These are phyloP conservation scores for Amborella trichopoda DNA, from an alignment of 164 flowering plant species.

Conservation along the genomic window DNA sequence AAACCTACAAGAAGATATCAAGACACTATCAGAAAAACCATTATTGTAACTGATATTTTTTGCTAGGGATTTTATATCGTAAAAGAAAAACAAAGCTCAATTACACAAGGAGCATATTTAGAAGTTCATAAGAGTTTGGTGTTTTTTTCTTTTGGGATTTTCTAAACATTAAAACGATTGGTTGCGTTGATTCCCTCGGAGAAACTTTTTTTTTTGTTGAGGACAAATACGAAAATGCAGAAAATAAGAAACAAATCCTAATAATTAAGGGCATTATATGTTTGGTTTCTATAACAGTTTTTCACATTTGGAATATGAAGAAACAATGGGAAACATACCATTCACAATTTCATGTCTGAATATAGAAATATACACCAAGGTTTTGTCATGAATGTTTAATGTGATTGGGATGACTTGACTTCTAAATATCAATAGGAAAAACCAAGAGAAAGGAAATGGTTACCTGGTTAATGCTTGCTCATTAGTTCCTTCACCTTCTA, in stretches of 20 bases:
- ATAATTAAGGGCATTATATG: too few species aligned
- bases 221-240: too few species aligned
- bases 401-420: too few species aligned
- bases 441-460: not conserved
- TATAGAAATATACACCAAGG: too few species aligned
- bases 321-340: not conserved
- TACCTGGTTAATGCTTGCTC: not conserved
- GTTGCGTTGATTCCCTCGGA: too few species aligned
- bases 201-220: too few species aligned
- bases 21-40: not conserved
- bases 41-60: not conserved
- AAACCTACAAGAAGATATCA: not conserved
- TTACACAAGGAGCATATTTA: not conserved
- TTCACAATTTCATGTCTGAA: too few species aligned
- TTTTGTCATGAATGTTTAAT: not conserved
- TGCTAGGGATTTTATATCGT: not conserved
- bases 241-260: too few species aligned
- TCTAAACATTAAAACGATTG: too few species aligned
- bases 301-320: not conserved
- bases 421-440: not conserved
- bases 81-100: not conserved
- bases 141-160: not conserved
- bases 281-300: not conserved
- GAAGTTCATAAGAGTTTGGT: not conserved
- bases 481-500: not conserved